Evolutionary conservation across 176 grass and related monocot genomes (phyloP), one percentile per base, ranked within the genome.

Genomic region (Oryza glaberrima): DNA sequence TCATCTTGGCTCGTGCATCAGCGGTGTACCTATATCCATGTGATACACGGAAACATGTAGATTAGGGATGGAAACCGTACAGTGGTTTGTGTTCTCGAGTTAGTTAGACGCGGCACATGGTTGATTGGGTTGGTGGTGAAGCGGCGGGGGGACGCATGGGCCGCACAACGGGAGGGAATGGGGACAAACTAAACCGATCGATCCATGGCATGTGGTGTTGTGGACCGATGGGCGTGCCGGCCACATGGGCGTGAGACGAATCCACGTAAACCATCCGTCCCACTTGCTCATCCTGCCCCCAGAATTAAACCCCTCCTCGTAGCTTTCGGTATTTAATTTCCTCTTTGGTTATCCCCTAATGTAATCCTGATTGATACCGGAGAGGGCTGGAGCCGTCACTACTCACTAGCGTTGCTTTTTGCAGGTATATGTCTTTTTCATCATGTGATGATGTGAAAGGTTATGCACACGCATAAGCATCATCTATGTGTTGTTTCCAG

Each of bases 161-260:
- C 69, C 65, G 52, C 47, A 32, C 54, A 70, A 54, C 41, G 51
- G 6, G 73, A 63, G 80, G 47, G 73, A 14, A 56, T 17, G 68
- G 81, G 3, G 69, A 75, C 70, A 48, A 17, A 74, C 3, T 7
- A 7, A 56, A 19, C 51, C 11, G n/a, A 73, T 63, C 2, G 58
- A 20, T 58, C 0, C 12, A 17, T 58, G 17, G 79, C 67, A 34
- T 40, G 76, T 63, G 58, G n/a, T 11, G 45, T n/a, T 40, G 76
- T 63, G 58, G 58, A 63, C n/a, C n/a, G 61, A 25, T 19, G 3
- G 30, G 19, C 1, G 26, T 47, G 79, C 88, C 49, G 75, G 83
- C 17, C 70, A 80, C 84, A 52, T 86, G 89, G 84, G 63, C 30
- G 69, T 34, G 60, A 5, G 36, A 25, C 45, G 78, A 44, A 86